phyloP scores from a whole-genome alignment of 108 stramenopile genomes.

The Nannochloropsis gaditana region DNA sequence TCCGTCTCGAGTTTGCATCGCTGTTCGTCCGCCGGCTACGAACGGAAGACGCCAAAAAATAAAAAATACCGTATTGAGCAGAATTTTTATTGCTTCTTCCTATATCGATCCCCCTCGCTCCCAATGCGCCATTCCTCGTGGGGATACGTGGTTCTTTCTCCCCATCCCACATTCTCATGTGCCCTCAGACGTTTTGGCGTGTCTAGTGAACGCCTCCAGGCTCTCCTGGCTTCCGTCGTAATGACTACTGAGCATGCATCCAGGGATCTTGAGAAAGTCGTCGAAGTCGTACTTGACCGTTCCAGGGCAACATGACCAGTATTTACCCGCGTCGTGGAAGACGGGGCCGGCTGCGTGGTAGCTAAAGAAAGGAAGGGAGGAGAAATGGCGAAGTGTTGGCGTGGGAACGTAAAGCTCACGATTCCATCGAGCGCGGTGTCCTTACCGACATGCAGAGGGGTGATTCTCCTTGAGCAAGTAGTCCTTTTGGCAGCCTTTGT shows the following conservation, averaged over 20 bases:
- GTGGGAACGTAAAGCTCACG: background rate
- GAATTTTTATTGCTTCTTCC: too few relatives aligned
- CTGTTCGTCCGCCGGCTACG: too few relatives aligned
- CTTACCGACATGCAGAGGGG: slow-evolving; percentile 29
- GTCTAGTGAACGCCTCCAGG: too few relatives aligned
- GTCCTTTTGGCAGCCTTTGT: slow-evolving; percentile 54
- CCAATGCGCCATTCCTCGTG: too few relatives aligned
- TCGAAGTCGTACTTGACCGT: slow-evolving; percentile 58
- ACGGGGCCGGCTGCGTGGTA: slow-evolving; percentile 85
- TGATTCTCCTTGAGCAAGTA: slow-evolving; percentile 49
- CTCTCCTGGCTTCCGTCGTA: slow-evolving; percentile 45
- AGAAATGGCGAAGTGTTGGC: background rate
- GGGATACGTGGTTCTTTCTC: too few relatives aligned
- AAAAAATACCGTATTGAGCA: too few relatives aligned
- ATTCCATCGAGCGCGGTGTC: too few relatives aligned
- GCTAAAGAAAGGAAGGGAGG: background rate
- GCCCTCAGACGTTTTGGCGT: too few relatives aligned
- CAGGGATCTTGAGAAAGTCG: slow-evolving; percentile 51
- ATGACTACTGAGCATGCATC: slow-evolving; percentile 50
- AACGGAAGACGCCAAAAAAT: too few relatives aligned
- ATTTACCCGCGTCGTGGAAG: slow-evolving; percentile 96
- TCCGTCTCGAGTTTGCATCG: too few relatives aligned
- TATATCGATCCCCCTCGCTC: too few relatives aligned
- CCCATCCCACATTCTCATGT: too few relatives aligned
- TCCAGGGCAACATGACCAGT: slow-evolving; percentile 82